Conservation (phyloP, 1,284 basidiomycete species). For the Acaromyces ingoldii region DNA sequence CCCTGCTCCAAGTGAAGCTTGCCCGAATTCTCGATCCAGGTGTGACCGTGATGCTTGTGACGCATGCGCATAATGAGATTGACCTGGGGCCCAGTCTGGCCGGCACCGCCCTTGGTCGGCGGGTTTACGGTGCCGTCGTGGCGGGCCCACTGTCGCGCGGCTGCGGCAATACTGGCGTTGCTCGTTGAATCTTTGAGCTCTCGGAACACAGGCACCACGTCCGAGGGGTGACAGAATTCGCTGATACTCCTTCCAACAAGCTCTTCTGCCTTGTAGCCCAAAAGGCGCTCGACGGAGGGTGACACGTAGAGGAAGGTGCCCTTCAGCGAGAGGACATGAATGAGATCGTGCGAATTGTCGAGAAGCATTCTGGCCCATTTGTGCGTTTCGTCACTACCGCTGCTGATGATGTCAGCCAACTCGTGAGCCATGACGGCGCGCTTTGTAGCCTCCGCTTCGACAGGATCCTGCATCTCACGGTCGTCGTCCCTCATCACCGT, state of each 20-base stretch:
- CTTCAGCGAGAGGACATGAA: slow-evolving; percentile 86
- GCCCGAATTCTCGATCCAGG: slow-evolving; percentile 43
- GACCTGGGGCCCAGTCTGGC: slow-evolving; percentile 43
- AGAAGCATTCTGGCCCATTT: slow-evolving; percentile 40
- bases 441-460: slow-evolving; percentile 5
- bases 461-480: neutral
- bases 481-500: too few species aligned
- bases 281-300: slow-evolving; percentile 51
- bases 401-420: slow-evolving; percentile 10
- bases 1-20: slow-evolving; percentile 47
- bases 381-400: slow-evolving; percentile 17
- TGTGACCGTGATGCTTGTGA: slow-evolving; percentile 34
- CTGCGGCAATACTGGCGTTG: slow-evolving; percentile 49
- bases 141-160: slow-evolving; percentile 33
- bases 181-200: slow-evolving; percentile 75
- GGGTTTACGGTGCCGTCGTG: slow-evolving; percentile 36
- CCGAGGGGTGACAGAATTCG: slow-evolving; percentile 79
- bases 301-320: slow-evolving; percentile 90
- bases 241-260: slow-evolving; percentile 71
- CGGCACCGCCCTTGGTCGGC: slow-evolving; percentile 41
- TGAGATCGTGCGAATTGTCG: slow-evolving; percentile 61
- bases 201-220: slow-evolving; percentile 82
- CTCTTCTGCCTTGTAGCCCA: slow-evolving; percentile 60
- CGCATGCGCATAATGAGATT: slow-evolving; percentile 44
- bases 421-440: slow-evolving; percentile 6